Percentiles rank a stretch among this genome's conserved stretches.
Conservation (phyloP, 2,329 filamentous ascomycete genomes). For the Fusarium sp. region DNA sequence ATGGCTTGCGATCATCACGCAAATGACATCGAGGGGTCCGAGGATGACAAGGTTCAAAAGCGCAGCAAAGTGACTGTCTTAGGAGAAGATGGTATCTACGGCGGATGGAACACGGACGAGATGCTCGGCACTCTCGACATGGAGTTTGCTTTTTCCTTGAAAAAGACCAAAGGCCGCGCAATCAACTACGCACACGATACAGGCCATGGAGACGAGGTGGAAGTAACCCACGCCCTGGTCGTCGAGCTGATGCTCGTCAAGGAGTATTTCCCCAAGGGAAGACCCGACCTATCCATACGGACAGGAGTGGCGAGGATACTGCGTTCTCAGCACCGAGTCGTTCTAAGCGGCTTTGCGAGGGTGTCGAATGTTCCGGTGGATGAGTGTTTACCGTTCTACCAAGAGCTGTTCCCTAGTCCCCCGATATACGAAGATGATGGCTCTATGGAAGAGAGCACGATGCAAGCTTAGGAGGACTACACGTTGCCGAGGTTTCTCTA, state of each 20-base stretch:
- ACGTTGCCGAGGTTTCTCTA: too few species aligned
- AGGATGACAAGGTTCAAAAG: background rate
- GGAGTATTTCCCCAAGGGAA: constrained; percentile 80
- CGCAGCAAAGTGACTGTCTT: constrained; percentile 77
- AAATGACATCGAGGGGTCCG: background rate
- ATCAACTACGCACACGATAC: constrained; percentile 79
- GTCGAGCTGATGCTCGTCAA: constrained; percentile 94
- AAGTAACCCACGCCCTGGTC: constrained; percentile 84
- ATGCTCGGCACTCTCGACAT: constrained; percentile 61
- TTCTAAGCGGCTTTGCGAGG: constrained; percentile 72
- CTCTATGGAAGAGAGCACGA: background rate
- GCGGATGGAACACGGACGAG: constrained; percentile 83
- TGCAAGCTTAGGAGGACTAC: background rate
- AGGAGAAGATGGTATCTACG: constrained; percentile 81
- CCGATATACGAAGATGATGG: constrained; percentile 2
- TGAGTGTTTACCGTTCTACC: constrained; percentile 20
- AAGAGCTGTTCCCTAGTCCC: constrained; percentile 1
- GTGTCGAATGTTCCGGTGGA: background rate
- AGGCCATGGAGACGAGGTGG: constrained; percentile 77
- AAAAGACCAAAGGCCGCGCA: constrained; percentile 49
- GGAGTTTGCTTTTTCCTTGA: constrained; percentile 72
- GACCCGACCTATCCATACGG: constrained; percentile 75
- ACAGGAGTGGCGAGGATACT: constrained; percentile 91
- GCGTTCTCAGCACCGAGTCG: constrained; percentile 86
- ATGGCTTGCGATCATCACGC: constrained; percentile 82